Evolutionary conservation across 352 stramenopile species (phyloP), one percentile per base, ranked within the genome.

Genomic region (Phytophthora parvispora): DNA sequence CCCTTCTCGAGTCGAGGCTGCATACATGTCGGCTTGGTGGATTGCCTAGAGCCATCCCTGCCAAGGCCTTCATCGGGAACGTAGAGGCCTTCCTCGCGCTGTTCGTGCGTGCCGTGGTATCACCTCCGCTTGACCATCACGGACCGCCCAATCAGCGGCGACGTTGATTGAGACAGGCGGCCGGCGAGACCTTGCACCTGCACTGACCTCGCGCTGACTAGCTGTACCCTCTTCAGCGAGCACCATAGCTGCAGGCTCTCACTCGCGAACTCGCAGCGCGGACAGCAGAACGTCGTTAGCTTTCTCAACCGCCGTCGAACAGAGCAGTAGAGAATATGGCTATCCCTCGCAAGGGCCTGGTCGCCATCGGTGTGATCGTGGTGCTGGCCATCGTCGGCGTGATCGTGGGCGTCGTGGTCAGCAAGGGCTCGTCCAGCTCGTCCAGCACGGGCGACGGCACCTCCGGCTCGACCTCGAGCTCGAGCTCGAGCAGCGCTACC

Each of bases 301-400:
- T 24, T 16, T 38, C n/a, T 27, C 42, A 28, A 8, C 8, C 45
- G 18, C 34, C 25, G 32, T 27, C 57, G 51, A 36, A 58, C n/a
- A 13, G 28, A 64, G 31, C 8, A 47, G 67, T 28, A 76, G 20
- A 36, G 10, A 25, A 16, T 6, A 49, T 77, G 47, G 63, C 72
- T 16, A 69, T 72, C 25, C 56, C 62, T 12, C 60, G 60, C 20
- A 75, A 76, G 49, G 71, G 73, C 47, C 24, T 81, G 25, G 68
- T 79, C 18, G 61, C 82, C 24, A 67, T 81, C 34, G 76, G 49
- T 51, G 76, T 81, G 36, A 59, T 89, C 50, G 57, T 88, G 20
- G 71, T 81, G 58, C 64, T 86, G 2, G 77, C 80, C 6, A 60
- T 82, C 24, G 42, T 86, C 60, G 80, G 77, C 56, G 78, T 80